A percentile compares a stretch with the other conserved stretches of the same genome.
Evolutionary conservation across 2,329 filamentous ascomycete species (phyloP).

Genomic region (Curvularia sp.): DNA sequence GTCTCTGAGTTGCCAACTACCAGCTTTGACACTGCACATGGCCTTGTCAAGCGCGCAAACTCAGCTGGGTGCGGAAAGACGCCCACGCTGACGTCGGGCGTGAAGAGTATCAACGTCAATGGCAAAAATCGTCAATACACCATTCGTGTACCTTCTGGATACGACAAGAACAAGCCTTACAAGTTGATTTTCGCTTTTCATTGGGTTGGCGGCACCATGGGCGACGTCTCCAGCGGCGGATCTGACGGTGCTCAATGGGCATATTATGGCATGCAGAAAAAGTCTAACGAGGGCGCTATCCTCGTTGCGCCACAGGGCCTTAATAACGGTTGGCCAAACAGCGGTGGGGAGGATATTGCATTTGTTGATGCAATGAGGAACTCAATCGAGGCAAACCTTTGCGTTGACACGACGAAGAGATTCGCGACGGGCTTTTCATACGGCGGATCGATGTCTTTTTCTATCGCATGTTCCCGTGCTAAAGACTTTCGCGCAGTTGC

Average conservation of each 20-base stretch:
- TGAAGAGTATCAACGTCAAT: constrained; percentile 44
- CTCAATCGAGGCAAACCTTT: constrained; percentile 51
- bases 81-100: constrained; percentile 14
- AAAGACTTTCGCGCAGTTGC: constrained; percentile 52
- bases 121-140: constrained; percentile 51
- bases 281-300: constrained; percentile 49
- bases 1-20: background rate
- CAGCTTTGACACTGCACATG: constrained; percentile 5
- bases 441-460: constrained; percentile 53
- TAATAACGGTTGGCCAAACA: constrained; percentile 53
- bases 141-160: constrained; percentile 50
- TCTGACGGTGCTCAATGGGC: constrained; percentile 15
- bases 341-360: constrained; percentile 50
- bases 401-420: constrained; percentile 51
- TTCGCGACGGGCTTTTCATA: constrained; percentile 57
- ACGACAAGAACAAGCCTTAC: constrained; percentile 50
- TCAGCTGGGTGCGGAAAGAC: constrained; percentile 24
- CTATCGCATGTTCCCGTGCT: constrained; percentile 53
- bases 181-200: constrained; percentile 55
- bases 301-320: constrained; percentile 54
- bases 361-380: constrained; percentile 53
- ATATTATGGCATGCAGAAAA: constrained; percentile 53
- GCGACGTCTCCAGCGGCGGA: constrained; percentile 41
- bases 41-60: constrained; percentile 19
- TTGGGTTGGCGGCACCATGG: constrained; percentile 51